phyloP scores from a whole-genome alignment of 1,139 yeast genomes.

The Citeromyces hawaiiensis region DNA sequence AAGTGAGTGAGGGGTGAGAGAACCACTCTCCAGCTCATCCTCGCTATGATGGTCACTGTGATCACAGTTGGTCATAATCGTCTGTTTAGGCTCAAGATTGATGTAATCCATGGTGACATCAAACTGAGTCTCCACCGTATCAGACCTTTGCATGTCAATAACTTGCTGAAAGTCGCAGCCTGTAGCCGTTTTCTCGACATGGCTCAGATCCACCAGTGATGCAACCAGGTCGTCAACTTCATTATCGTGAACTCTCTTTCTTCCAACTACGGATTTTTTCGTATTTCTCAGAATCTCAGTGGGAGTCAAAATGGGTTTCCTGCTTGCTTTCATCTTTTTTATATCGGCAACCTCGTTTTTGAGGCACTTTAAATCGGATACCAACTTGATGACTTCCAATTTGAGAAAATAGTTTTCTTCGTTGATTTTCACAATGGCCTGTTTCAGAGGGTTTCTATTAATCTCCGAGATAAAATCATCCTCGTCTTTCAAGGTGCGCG shows the following conservation, averaged over 20 bases:
- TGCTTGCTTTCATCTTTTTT: neutral
- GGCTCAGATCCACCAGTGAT: conserved; percentile 16
- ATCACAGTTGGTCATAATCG: neutral
- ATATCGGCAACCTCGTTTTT: conserved; percentile 8
- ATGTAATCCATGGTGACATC: neutral
- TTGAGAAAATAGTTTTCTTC: conserved; percentile 21
- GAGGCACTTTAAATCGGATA: conserved; percentile 16
- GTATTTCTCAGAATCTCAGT: conserved; percentile 2
- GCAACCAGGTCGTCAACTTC: conserved; percentile 18
- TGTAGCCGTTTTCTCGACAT: conserved; percentile 10
- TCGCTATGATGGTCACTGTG: neutral
- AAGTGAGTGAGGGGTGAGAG: conserved; percentile 14
- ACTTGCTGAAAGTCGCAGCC: conserved; percentile 2
- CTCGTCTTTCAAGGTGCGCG: neutral
- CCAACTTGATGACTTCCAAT: conserved; percentile 18
- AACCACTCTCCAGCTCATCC: conserved; percentile 5
- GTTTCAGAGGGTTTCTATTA: conserved; percentile 15
- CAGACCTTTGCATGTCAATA: conserved; percentile 1
- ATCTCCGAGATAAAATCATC: neutral
- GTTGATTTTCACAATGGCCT: conserved; percentile 17
- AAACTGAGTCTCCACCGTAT: neutral
- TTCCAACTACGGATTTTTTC: neutral
- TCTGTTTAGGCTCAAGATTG: conserved; percentile 1
- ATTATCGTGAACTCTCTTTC: conserved; percentile 10
- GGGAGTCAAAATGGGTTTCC: conserved; percentile 3